Evolutionary conservation across 1,284 basidiomycete species (phyloP).

Genomic region (Athelia psychrophila): DNA sequence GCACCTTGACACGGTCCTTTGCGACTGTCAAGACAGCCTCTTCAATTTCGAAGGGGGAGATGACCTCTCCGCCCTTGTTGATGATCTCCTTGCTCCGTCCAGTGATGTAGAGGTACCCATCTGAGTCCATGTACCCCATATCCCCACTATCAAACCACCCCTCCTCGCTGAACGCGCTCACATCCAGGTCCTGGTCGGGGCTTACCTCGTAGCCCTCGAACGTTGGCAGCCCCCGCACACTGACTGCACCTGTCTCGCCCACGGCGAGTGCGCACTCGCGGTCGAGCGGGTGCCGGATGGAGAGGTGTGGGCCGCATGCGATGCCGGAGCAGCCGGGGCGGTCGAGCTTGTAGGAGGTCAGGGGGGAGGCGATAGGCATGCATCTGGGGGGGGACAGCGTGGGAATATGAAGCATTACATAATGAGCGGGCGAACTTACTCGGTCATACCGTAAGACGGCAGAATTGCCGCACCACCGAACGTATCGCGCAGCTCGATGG

Average conservation of each 20-base stretch:
- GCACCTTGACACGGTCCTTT: constrained; percentile 36
- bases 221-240: constrained; percentile 42
- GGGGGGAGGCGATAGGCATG: constrained; percentile 50
- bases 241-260: constrained; percentile 39
- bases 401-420: too few species aligned
- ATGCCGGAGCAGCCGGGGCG: constrained; percentile 45
- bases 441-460: constrained; percentile 49
- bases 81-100: constrained; percentile 61
- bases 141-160: constrained; percentile 65
- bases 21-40: constrained; percentile 42
- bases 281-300: constrained; percentile 37
- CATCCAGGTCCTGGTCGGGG: constrained; percentile 36
- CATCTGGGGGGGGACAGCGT: constrained; percentile 28
- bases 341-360: constrained; percentile 39
- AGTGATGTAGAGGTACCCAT: constrained; percentile 60
- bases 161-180: constrained; percentile 38
- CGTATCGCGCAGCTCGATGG: constrained; percentile 32
- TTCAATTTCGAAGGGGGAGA: constrained; percentile 62
- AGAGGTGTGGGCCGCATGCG: constrained; percentile 46
- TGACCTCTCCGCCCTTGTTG: constrained; percentile 66
- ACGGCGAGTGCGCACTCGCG: constrained; percentile 31
- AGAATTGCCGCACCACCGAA: constrained; percentile 37
- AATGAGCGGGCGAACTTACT: constrained; percentile 31
- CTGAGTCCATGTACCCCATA: constrained; percentile 56
- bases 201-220: constrained; percentile 44